Base-by-base conservation (phyloP, 352 stramenopile species). In the Pythium myriotylum region DNA sequence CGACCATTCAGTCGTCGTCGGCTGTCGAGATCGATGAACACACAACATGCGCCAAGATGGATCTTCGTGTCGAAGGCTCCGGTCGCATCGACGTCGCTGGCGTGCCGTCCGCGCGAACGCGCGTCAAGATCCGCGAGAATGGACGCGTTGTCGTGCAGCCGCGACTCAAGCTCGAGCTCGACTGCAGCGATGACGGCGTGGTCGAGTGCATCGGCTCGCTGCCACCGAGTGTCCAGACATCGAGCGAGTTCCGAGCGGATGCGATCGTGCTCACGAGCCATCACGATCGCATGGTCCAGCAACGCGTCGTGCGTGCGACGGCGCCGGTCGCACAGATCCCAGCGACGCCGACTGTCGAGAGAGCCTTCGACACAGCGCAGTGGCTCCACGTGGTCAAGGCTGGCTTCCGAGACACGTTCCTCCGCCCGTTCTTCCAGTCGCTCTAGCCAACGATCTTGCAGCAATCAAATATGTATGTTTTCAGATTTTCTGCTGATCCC, bases 371-470 rank as follows among this genome's bases (percentile, higher is more conserved):
- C 19, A 19, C 33, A 1, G 32, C 49, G 0, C 33, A 46, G 8
- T n/a, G 20, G 13, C 49, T 56, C 32, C 27, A 56, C 32, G 49
- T 56, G 19, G 3, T 2, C 10, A 33, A 46, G 12, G 12, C 19
- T 2, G 32, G 49, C 2, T 46, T 56, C 14, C 32, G 49, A 13
- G n/a, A 14, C 22, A 56, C 49, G 2, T 56, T 56, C n/a, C 39
- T 56, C 1, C 32, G 10, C 19, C 33, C 29, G 9, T 56, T 56
- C 29, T 33, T 56, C 4, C 2, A 55, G 7, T 5, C 14, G 4
- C 43, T 51, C 7, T 51, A 40, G 33, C n/a, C n/a, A n/a, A n/a
- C n/a, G n/a, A n/a, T n/a, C n/a, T n/a, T n/a, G n/a, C n/a, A 35
- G 29, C 29, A 35, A 35, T 10, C 10, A 5, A 35, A 35, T 35